Conservation (phyloP, 352 stramenopile species). For the Phytophthora rubi region DNA sequence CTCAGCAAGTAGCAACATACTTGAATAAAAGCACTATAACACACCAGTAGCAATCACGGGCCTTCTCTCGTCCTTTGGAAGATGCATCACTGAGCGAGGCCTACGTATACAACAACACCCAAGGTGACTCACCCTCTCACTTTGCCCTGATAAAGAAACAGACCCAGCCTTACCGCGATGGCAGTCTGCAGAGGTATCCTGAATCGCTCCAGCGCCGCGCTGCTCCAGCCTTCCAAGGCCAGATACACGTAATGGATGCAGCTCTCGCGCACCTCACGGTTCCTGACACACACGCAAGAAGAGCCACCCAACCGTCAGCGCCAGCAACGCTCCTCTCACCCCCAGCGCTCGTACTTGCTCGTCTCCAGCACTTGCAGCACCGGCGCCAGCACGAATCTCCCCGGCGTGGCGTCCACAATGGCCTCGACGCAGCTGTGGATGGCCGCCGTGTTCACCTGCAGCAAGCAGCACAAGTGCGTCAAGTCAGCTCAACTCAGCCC, state of each 20-base stretch:
- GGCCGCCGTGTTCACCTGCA: constrained; percentile 49
- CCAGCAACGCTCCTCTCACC: not conserved
- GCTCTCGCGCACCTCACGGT: constrained; percentile 66
- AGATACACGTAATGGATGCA: constrained; percentile 61
- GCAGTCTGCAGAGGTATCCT: constrained; percentile 42
- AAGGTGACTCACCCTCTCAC: not conserved
- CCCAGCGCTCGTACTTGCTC: constrained; percentile 52
- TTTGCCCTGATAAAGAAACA: not conserved
- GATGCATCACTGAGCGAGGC: constrained; percentile 60
- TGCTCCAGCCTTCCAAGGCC: constrained; percentile 49
- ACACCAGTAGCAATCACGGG: constrained; percentile 71
- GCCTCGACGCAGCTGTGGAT: constrained; percentile 62
- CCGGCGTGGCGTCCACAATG: constrained; percentile 50
- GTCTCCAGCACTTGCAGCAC: constrained; percentile 49
- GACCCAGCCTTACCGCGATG: constrained; percentile 37
- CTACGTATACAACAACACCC: constrained; percentile 14
- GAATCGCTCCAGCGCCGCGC: constrained; percentile 50
- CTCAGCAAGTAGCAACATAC: not conserved
- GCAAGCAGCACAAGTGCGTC: too few species aligned
- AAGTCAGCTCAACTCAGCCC: too few species aligned
- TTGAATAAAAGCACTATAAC: not conserved
- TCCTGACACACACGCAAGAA: constrained; percentile 33
- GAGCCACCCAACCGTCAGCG: constrained; percentile 2
- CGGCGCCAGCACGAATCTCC: constrained; percentile 55
- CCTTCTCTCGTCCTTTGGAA: constrained; percentile 58